Conservation (phyloP, 176 grass and related monocot species). For the Raddia distichophylla region DNA sequence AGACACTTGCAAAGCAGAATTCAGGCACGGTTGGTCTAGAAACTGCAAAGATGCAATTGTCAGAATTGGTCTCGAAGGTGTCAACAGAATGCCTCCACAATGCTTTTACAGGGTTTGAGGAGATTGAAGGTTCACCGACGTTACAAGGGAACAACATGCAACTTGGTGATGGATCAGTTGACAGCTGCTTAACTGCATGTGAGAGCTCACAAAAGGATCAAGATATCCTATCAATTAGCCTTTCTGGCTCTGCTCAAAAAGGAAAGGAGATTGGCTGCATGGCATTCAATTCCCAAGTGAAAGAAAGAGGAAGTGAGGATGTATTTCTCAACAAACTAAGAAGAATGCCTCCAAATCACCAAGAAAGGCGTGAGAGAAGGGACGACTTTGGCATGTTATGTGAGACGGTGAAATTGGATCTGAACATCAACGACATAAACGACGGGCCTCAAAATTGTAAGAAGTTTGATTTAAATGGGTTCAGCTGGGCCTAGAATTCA, state of each 20-base stretch:
- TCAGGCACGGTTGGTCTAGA: slow-evolving; percentile 62
- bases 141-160: slow-evolving; percentile 55
- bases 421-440: slow-evolving; percentile 66
- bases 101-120: slow-evolving; percentile 52
- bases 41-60: slow-evolving; percentile 85
- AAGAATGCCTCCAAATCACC: slow-evolving; percentile 47
- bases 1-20: slow-evolving; percentile 90
- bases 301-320: slow-evolving; percentile 46
- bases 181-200: slow-evolving; percentile 86
- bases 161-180: slow-evolving; percentile 69
- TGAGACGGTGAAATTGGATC: slow-evolving; percentile 60
- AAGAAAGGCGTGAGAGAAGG: slow-evolving; percentile 46
- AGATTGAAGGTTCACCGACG: slow-evolving; percentile 55
- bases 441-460: slow-evolving; percentile 58
- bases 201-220: slow-evolving; percentile 81
- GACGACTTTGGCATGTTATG: slow-evolving; percentile 47
- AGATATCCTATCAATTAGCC: slow-evolving; percentile 66
- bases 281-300: slow-evolving; percentile 20
- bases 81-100: slow-evolving; percentile 80
- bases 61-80: slow-evolving; percentile 84
- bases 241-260: slow-evolving; percentile 52
- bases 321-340: slow-evolving; percentile 62
- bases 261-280: slow-evolving; percentile 44
- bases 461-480: slow-evolving; percentile 89
- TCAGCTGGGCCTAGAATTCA: slow-evolving; percentile 67